phyloP scores from a whole-genome alignment of 805 yeast genomes.

The Teunomyces pallodes region DNA sequence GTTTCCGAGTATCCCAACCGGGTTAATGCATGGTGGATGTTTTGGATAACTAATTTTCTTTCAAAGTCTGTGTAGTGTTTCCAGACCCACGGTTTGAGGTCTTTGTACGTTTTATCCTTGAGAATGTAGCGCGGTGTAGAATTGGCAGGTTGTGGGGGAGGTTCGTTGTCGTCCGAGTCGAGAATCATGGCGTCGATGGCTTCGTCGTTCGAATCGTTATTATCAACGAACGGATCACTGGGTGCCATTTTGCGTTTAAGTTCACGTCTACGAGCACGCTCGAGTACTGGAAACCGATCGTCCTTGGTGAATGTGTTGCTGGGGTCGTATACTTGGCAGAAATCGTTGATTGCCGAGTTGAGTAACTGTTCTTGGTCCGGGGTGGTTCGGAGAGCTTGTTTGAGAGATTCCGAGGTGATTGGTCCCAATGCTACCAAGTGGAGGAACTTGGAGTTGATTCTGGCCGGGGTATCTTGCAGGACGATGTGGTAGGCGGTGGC shows the following conservation, averaged over 20 bases:
- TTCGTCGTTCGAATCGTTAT: slow-evolving; percentile 5
- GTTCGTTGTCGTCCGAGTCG: slow-evolving; percentile 10
- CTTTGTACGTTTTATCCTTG: slow-evolving; percentile 42
- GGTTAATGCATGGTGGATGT: slow-evolving; percentile 38
- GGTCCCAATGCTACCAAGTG: slow-evolving; percentile 52
- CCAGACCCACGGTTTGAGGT: slow-evolving; percentile 39
- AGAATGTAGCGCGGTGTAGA: slow-evolving; percentile 19
- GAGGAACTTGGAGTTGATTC: slow-evolving; percentile 28
- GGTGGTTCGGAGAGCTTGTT: slow-evolving; percentile 9
- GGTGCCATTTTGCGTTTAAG: slow-evolving; percentile 30
- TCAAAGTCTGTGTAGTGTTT: slow-evolving; percentile 28
- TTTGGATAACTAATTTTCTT: slow-evolving; percentile 29
- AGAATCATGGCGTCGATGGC: slow-evolving; percentile 9
- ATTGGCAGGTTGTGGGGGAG: slow-evolving; percentile 1
- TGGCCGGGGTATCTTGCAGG: slow-evolving; percentile 3
- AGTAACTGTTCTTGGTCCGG: slow-evolving; percentile 16
- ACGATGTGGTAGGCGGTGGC: slow-evolving; percentile 5
- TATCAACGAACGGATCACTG: slow-evolving; percentile 12
- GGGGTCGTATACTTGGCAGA: slow-evolving; percentile 25
- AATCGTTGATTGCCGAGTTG: slow-evolving; percentile 25
- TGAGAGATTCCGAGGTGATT: slow-evolving; percentile 27
- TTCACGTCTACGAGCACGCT: slow-evolving; percentile 20
- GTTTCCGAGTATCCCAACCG: slow-evolving; percentile 42
- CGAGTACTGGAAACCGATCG: slow-evolving; percentile 24
- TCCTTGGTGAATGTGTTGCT: slow-evolving; percentile 29